phyloP scores from a whole-genome alignment of 83 land plant species.

The Larix sibirica region DNA sequence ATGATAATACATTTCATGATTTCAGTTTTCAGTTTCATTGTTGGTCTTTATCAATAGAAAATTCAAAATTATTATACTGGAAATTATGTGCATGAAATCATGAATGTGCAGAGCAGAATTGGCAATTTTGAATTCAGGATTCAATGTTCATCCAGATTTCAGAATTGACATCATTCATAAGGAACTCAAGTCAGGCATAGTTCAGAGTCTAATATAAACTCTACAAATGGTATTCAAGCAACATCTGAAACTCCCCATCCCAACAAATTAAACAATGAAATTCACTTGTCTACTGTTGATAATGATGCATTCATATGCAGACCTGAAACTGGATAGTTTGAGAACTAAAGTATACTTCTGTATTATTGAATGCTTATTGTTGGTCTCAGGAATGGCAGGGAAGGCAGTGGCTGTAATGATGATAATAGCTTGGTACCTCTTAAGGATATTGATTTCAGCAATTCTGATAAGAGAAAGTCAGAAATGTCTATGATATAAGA shows the following conservation, averaged over 20 bases:
- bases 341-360: constrained; percentile 40
- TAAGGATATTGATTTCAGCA: background rate
- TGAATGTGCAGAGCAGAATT: too few relatives aligned
- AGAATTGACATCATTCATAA: too few relatives aligned
- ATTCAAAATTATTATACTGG: too few relatives aligned
- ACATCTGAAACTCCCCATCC: background rate
- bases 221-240: background rate
- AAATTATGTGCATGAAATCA: too few relatives aligned
- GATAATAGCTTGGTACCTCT: background rate
- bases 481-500: background rate
- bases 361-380: constrained; percentile 48
- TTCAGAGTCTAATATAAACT: too few relatives aligned
- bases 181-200: too few relatives aligned
- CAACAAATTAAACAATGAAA: background rate
- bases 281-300: background rate
- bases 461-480: background rate
- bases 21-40: too few relatives aligned
- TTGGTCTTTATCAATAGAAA: too few relatives aligned
- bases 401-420: background rate
- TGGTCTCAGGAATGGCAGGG: constrained; percentile 17
- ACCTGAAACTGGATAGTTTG: constrained; percentile 15
- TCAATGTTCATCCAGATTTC: too few relatives aligned
- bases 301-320: constrained; percentile 11
- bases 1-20: too few relatives aligned
- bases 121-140: too few relatives aligned